Evolutionary conservation across 257 asterid genomes (phyloP).

Genomic region (Nicotiana otophora): DNA sequence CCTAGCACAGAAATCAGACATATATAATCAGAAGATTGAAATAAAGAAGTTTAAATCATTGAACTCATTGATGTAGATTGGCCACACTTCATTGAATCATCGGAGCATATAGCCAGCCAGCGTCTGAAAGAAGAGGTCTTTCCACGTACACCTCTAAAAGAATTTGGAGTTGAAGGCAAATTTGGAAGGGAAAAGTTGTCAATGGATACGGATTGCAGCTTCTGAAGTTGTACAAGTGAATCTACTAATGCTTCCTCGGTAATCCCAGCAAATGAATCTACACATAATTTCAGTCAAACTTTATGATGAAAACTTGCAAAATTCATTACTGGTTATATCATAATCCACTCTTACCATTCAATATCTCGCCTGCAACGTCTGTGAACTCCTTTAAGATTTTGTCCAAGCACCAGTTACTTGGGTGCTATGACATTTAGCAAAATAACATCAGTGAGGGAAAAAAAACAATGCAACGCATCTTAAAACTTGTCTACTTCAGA

Average conservation of each 20-base stretch:
- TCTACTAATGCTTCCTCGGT: conserved; percentile 56
- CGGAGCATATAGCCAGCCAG: conserved; percentile 82
- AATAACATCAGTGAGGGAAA: background rate
- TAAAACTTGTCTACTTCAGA: background rate
- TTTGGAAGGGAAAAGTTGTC: conserved; percentile 55
- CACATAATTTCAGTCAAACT: conserved; percentile 13
- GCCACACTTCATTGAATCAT: conserved; percentile 73
- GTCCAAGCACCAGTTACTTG: conserved; percentile 73
- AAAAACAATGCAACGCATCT: conserved; percentile 11
- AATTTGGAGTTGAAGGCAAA: conserved; percentile 67
- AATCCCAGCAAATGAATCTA: conserved; percentile 67
- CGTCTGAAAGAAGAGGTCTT: conserved; percentile 72
- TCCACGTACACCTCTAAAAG: conserved; percentile 83
- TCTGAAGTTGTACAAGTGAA: conserved; percentile 50
- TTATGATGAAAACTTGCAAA: conserved; percentile 4
- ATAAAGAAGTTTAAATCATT: background rate
- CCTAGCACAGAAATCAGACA: conserved; percentile 32
- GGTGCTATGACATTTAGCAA: conserved; percentile 54
- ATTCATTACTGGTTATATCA: background rate
- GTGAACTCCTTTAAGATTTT: conserved; percentile 68
- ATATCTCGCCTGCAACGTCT: conserved; percentile 42
- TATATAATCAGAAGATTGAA: background rate
- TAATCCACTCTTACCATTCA: conserved; percentile 42
- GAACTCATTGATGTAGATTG: background rate
- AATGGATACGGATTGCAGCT: conserved; percentile 36